Base-by-base conservation (phyloP, 2,329 filamentous ascomycete genomes). In the Fusarium keratoplasticum region DNA sequence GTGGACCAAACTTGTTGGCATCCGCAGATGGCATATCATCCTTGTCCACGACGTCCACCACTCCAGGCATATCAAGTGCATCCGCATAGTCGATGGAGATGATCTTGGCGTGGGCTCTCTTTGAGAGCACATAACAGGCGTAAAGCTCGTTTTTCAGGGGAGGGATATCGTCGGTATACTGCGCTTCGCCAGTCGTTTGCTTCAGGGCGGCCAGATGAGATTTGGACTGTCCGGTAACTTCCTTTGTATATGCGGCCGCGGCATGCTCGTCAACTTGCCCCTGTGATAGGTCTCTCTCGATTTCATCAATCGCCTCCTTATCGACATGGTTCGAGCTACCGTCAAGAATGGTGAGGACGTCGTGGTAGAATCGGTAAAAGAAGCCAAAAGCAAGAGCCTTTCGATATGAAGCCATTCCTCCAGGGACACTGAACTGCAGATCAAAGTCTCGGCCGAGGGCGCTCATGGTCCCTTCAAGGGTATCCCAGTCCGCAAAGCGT, bases 361-460 rank as follows among this genome's bases (percentile, higher is more conserved):
- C 96, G 78, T 98, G 94, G 80, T 98, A 98, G 83, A 98, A 99
- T 42, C 95, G 92, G 83, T 98, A 98, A 84, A 98, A 98, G 87
- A 99, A 97, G 3, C 95, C 92, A 61, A 98, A 86, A 0, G 96
- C 96, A 10, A 99, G 86, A 1, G 95, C 94, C 81, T 96, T 97
- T 31, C 96, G 89, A 80, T 98, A 99, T 1, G 95, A 97, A 0
- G 96, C 96, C 96, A 99, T 99, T 40, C 96, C 96, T 74, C 96
- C 96, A 0, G 96, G 96, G 1, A 99, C 96, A 62, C 95, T 92
- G 78, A 97, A 98, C 6, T 90, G 88, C 33, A 99, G 87, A 80
- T 97, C 90, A 79, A 99, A 99, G 79, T 98, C 96, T 61, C 90
- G 87, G 72, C 95, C 95, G n/a, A 99, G 86, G 1, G 94, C 93